Base-by-base conservation (phyloP, 2,329 filamentous ascomycete species). In the Alternaria sp. region DNA sequence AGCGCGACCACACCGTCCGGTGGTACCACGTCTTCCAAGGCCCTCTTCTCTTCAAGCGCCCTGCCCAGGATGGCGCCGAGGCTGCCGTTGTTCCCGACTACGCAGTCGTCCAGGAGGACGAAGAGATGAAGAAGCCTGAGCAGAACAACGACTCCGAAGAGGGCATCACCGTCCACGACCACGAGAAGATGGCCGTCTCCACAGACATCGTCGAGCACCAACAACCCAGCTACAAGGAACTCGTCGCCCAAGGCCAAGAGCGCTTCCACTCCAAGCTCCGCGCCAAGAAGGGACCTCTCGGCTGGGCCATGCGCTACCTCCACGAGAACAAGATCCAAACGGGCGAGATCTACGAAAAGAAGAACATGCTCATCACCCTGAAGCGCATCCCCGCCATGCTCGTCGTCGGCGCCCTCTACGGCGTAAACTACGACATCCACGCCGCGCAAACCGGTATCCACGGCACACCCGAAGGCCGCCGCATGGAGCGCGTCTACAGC, bases 391-490 rank as follows among this genome's bases (percentile, higher is more conserved):
- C 92, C 0, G 91, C 92, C 54, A 86, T 86, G 80, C 77, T 92
- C 65, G 84, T 89, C 46, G 84, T 83, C 67, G 91, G 85, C 59
- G 75, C 84, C 15, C 86, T 93, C 55, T 95, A 95, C 77, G 92
- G 92, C 78, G 77, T 90, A 25, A 85, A 94, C 85, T 95, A 94
- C 81, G 92, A 95, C 71, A 95, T 94, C 74, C 91, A 94, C 84
- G 86, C 87, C 52, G 90, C 90, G 5, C 91, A 93, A 83, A 84
- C 84, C 56, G 91, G 91, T 75, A 86, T 92, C 47, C 76, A 83
- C 12, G 91, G 91, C 21, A 93, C 91, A 2, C 91, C 91, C 7
- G 91, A 93, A 64, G 91, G 91, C 62, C 82, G 82, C 36, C 90
- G 91, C 65, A 92, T 93, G 90, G 82, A 86, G 73, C 83, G 86